These are phyloP conservation scores for Fistulifera pelliculosa DNA, from an alignment of 108 stramenopile species.

Conservation along the genomic window DNA sequence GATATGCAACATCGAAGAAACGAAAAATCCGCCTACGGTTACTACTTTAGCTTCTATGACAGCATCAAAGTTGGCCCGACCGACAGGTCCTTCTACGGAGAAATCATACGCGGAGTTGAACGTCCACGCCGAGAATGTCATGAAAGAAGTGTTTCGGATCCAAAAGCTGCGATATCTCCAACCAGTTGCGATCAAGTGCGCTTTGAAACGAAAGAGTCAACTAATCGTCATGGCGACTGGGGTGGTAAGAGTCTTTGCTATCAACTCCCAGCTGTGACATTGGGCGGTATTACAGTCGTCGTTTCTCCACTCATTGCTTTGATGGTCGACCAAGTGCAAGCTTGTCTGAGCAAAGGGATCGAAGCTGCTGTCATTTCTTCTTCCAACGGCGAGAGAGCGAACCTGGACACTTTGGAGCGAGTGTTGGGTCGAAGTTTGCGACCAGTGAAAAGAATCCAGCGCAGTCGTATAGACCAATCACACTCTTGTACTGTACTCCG, in stretches of 20 bases:
- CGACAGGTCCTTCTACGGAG: background rate
- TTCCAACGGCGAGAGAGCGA: constrained; percentile 34
- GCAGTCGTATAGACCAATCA: constrained; percentile 8
- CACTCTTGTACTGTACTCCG: constrained; percentile 92
- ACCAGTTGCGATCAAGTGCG: constrained; percentile 40
- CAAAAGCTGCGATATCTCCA: constrained; percentile 50
- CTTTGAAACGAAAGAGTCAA: constrained; percentile 33
- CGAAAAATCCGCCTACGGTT: background rate
- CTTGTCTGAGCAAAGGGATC: constrained; percentile 50
- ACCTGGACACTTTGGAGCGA: constrained; percentile 37
- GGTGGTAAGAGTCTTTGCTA: constrained; percentile 93
- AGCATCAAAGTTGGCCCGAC: background rate
- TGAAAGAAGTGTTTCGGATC: constrained; percentile 43
- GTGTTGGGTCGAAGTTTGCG: constrained; percentile 21
- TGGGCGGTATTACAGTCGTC: constrained; percentile 86
- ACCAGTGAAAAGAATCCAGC: constrained; percentile 5
- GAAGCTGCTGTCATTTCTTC: constrained; percentile 57
- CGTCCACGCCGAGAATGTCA: background rate
- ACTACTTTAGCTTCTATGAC: background rate
- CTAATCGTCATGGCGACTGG: constrained; percentile 90
- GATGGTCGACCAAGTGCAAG: constrained; percentile 92
- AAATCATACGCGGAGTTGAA: constrained; percentile 2
- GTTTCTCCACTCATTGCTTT: constrained; percentile 93
- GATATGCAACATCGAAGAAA: too few species aligned
- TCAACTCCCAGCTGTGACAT: constrained; percentile 87